Conservation (phyloP, 1,284 basidiomycete species). For the Marasmius oreades region DNA sequence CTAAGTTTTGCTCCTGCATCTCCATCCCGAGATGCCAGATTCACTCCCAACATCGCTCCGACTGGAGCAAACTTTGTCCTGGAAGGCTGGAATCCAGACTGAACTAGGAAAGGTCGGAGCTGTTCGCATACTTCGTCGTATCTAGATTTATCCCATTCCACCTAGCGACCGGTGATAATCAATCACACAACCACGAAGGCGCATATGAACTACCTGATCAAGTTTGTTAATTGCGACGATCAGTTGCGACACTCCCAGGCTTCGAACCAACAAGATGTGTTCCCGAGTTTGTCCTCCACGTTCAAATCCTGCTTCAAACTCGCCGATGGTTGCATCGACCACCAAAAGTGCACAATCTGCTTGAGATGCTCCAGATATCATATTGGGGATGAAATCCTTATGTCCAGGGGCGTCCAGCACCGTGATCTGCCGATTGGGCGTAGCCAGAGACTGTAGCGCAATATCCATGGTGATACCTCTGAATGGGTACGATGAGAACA, state of each 20-base stretch:
- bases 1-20: slow-evolving; percentile 47
- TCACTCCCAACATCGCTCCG: slow-evolving; percentile 87
- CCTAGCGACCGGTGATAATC: slow-evolving; percentile 40
- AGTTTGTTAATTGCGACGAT: slow-evolving; percentile 95
- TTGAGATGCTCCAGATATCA: slow-evolving; percentile 98
- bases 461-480: slow-evolving; percentile 99
- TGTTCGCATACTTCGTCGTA: slow-evolving; percentile 82
- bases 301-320: slow-evolving; percentile 95
- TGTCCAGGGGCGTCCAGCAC: slow-evolving; percentile 97
- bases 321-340: slow-evolving; percentile 86
- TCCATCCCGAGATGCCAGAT: slow-evolving; percentile 59
- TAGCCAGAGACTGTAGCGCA: slow-evolving; percentile 80
- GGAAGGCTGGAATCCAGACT: slow-evolving; percentile 80
- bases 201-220: slow-evolving; percentile 61
- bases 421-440: slow-evolving; percentile 79
- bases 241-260: slow-evolving; percentile 92
- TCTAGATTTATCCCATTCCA: slow-evolving; percentile 77
- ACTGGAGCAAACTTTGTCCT: slow-evolving; percentile 89
- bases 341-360: slow-evolving; percentile 97
- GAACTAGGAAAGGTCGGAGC: slow-evolving; percentile 79
- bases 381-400: slow-evolving; percentile 97
- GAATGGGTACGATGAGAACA: slow-evolving; percentile 9
- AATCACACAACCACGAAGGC: not conserved
- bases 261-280: slow-evolving; percentile 89
- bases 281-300: slow-evolving; percentile 96